phyloP scores from a whole-genome alignment of 768 basidiomycete genomes.

The Daedalea quercina region DNA sequence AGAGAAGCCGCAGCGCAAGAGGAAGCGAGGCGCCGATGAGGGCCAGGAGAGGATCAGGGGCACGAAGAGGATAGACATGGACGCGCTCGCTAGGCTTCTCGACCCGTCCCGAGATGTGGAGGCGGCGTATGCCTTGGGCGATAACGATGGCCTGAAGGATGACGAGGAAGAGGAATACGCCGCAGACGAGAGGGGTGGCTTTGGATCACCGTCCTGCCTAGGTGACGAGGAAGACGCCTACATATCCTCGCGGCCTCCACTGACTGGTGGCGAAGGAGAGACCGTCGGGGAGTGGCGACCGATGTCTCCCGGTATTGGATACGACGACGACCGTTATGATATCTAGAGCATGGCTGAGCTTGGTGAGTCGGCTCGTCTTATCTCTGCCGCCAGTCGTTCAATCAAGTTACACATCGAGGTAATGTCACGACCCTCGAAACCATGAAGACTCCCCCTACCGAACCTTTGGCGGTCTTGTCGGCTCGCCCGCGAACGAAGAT shows the following conservation, averaged over 20 bases:
- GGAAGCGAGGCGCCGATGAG: slow-evolving; percentile 4
- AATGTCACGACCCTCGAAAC: no score
- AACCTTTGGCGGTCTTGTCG: no score
- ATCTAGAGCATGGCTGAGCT: background rate
- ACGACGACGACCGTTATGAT: slow-evolving; percentile 22
- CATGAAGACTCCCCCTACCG: no score
- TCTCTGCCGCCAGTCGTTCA: no score
- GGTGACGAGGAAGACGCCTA: slow-evolving; percentile 3
- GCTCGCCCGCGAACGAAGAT: no score
- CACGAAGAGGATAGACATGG: slow-evolving; percentile 44
- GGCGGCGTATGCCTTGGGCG: slow-evolving; percentile 21
- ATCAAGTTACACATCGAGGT: no score
- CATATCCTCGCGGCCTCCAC: background rate
- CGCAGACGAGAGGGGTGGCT: slow-evolving; percentile 7
- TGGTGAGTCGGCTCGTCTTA: background rate
- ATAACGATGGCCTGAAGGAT: slow-evolving; percentile 3
- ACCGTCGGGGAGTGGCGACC: slow-evolving; percentile 42
- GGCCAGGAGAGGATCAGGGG: slow-evolving; percentile 25
- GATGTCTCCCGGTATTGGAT: slow-evolving; percentile 26
- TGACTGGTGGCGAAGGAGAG: slow-evolving; percentile 22
- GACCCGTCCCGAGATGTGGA: slow-evolving; percentile 18
- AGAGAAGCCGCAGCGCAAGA: slow-evolving; percentile 1
- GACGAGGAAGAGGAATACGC: slow-evolving; percentile 10
- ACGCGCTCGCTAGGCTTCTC: slow-evolving; percentile 48
- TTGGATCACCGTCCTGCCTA: slow-evolving; percentile 10